Evolutionary conservation across 2,329 filamentous ascomycete species (phyloP).

Genomic region (Amauroascus verrucosus): DNA sequence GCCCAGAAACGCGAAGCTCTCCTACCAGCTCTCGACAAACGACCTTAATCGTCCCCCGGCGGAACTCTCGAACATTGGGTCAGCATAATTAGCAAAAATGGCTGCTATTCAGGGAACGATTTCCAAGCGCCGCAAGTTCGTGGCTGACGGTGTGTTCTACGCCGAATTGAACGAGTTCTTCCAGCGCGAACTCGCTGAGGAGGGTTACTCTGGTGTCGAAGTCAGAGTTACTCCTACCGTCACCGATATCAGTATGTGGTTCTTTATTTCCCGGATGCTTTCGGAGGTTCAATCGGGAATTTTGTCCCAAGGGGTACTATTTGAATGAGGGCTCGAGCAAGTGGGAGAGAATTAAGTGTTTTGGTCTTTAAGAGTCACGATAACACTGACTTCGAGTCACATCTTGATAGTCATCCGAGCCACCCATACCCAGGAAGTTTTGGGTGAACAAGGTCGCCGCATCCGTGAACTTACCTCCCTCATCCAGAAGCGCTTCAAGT

Average conservation of each 20-base stretch:
- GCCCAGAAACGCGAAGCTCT: constrained; percentile 6
- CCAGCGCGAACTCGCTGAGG: constrained; percentile 99
- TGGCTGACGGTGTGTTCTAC: constrained; percentile 99
- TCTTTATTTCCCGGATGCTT: constrained; percentile 13
- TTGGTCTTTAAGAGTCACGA: not conserved
- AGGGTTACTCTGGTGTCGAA: constrained; percentile 99
- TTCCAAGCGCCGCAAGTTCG: constrained; percentile 58
- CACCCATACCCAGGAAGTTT: constrained; percentile 99
- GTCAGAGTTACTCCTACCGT: constrained; percentile 99
- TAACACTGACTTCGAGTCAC: not conserved
- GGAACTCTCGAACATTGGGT: constrained; percentile 13
- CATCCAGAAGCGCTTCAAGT: constrained; percentile 99
- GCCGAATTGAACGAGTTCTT: constrained; percentile 99
- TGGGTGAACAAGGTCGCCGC: constrained; percentile 98
- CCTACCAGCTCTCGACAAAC: constrained; percentile 10
- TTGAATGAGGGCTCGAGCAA: constrained; percentile 4
- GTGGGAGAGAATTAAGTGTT: constrained; percentile 10
- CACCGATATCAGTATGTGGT: constrained; percentile 78
- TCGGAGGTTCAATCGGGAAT: constrained; percentile 13
- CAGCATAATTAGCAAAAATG: constrained; percentile 36
- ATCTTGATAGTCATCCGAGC: constrained; percentile 69
- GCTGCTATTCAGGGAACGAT: constrained; percentile 43
- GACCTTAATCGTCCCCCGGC: constrained; percentile 6
- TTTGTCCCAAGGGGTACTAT: not conserved
- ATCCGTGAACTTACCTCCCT: constrained; percentile 99